Evolutionary conservation across 768 basidiomycete species (phyloP).

Genomic region (Leccinellum albellum): DNA sequence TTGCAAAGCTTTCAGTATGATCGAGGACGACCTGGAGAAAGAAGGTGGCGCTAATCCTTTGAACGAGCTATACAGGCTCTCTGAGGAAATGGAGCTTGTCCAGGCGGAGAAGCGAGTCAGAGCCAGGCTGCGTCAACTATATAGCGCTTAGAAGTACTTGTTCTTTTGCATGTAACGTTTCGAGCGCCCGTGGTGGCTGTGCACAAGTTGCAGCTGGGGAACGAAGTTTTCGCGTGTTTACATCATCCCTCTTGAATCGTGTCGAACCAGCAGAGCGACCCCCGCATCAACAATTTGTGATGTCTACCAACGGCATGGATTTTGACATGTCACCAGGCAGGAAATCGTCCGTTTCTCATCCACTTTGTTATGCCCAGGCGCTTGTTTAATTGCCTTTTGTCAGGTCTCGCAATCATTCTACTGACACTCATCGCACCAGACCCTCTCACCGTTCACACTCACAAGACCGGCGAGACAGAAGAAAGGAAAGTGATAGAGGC

Average conservation of each 20-base stretch:
- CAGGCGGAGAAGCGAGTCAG: slow-evolving; percentile 60
- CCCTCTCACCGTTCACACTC: slow-evolving; percentile 73
- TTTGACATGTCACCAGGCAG: slow-evolving; percentile 57
- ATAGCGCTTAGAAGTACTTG: slow-evolving; percentile 8
- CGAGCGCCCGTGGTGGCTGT: slow-evolving; percentile 21
- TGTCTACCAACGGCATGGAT: slow-evolving; percentile 58
- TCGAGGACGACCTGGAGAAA: slow-evolving; percentile 55
- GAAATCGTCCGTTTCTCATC: slow-evolving; percentile 50
- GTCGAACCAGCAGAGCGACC: slow-evolving; percentile 8
- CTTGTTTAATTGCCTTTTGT: slow-evolving; percentile 8
- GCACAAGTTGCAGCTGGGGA: slow-evolving; percentile 11
- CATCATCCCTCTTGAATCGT: slow-evolving; percentile 8
- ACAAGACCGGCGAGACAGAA: slow-evolving; percentile 45
- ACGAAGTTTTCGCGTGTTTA: slow-evolving; percentile 37
- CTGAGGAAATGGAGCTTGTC: slow-evolving; percentile 49
- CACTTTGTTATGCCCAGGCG: neutral
- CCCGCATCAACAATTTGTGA: slow-evolving; percentile 14
- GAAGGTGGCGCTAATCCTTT: slow-evolving; percentile 53
- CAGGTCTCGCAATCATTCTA: slow-evolving; percentile 71
- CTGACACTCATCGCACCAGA: slow-evolving; percentile 70
- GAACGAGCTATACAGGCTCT: slow-evolving; percentile 48
- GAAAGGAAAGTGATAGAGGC: slow-evolving; percentile 48
- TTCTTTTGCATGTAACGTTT: neutral
- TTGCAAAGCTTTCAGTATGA: slow-evolving; percentile 48
- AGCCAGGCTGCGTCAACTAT: slow-evolving; percentile 40